Evolutionary conservation across 2,329 filamentous ascomycete genomes (phyloP).

Genomic region (Sporothrix schenckii): DNA sequence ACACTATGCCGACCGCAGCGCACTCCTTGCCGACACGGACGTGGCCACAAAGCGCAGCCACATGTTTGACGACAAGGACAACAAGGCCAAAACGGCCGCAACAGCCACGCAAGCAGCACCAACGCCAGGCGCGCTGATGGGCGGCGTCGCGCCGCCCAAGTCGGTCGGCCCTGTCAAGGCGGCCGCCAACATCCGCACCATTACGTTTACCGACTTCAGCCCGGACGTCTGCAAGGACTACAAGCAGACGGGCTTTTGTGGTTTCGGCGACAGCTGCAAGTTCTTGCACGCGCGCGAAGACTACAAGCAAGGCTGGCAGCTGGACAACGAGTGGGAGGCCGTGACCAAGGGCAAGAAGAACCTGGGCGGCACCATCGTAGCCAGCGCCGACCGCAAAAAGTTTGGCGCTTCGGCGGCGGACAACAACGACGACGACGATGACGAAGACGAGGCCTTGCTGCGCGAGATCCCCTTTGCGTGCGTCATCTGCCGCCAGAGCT

Average conservation of each 20-base stretch:
- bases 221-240: conserved; percentile 91
- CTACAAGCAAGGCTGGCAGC: conserved; percentile 90
- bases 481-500: conserved; percentile 78
- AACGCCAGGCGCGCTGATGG: conserved; percentile 17
- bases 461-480: conserved; percentile 89
- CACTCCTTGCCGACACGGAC: conserved; percentile 68
- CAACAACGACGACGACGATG: conserved; percentile 50
- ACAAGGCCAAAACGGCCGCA: conserved; percentile 64
- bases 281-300: conserved; percentile 76
- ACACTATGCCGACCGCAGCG: conserved; percentile 60
- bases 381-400: conserved; percentile 57
- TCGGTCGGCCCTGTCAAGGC: conserved; percentile 82
- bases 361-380: conserved; percentile 62
- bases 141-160: conserved; percentile 8
- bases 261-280: conserved; percentile 74
- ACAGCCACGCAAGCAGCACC: neutral
- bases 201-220: conserved; percentile 87
- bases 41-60: conserved; percentile 86
- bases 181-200: conserved; percentile 83
- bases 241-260: conserved; percentile 62
- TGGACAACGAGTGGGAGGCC: conserved; percentile 92
- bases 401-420: conserved; percentile 31
- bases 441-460: conserved; percentile 69
- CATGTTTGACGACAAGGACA: conserved; percentile 49
- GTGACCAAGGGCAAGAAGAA: conserved; percentile 72